Evolutionary conservation across 352 stramenopile species (phyloP).

Genomic region (Blastocystis sp.): DNA sequence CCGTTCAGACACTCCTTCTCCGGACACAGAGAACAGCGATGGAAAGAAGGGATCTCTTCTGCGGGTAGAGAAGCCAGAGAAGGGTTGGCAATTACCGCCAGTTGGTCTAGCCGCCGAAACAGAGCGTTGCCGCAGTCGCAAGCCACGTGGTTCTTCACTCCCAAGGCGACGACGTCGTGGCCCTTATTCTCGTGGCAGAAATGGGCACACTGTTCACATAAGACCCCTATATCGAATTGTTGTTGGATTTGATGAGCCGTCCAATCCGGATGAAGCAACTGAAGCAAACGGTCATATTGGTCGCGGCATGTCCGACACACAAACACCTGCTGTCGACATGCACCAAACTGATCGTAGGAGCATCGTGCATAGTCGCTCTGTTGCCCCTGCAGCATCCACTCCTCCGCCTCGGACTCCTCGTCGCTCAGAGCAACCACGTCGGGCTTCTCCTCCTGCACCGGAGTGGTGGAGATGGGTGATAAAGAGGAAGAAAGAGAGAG

Average conservation of each 20-base stretch:
- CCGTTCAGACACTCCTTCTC: conserved; percentile 18
- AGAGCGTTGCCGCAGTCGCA: conserved; percentile 70
- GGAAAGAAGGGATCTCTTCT: conserved; percentile 6
- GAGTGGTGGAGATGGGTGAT: not conserved
- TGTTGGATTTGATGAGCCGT: not conserved
- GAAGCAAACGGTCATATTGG: conserved; percentile 33
- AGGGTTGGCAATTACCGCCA: not conserved
- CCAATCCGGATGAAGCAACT: conserved; percentile 2
- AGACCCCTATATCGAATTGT: conserved; percentile 24
- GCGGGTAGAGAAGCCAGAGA: not conserved
- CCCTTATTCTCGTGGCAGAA: conserved; percentile 67
- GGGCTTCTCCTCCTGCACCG: not conserved
- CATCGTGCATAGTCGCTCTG: conserved; percentile 36
- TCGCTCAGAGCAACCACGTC: not conserved
- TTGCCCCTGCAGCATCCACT: conserved; percentile 47
- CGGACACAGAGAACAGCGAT: conserved; percentile 30
- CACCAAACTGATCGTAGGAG: conserved; percentile 33
- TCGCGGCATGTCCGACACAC: conserved; percentile 70
- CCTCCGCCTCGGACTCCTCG: conserved; percentile 1
- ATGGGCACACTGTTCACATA: conserved; percentile 69
- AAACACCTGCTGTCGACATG: conserved; percentile 68
- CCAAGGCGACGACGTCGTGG: conserved; percentile 65
- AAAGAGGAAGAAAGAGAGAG: not conserved
- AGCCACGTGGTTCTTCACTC: conserved; percentile 58
- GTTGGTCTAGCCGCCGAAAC: conserved; percentile 45